phyloP scores from a whole-genome alignment of 2,329 filamentous ascomycete genomes.

The Penicillium verrucosum region DNA sequence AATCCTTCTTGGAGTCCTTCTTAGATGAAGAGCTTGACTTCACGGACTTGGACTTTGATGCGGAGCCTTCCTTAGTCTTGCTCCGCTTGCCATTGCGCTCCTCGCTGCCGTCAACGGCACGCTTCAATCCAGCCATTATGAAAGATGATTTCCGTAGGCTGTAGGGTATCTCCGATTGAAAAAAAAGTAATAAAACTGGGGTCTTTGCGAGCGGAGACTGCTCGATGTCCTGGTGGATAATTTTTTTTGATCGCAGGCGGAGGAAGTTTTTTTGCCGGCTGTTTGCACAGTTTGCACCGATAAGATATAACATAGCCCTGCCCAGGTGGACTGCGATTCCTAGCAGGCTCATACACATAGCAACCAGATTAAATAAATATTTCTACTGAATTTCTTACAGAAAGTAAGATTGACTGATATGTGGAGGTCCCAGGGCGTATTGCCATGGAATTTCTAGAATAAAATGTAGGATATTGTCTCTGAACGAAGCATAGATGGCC shows the following conservation, averaged over 20 bases:
- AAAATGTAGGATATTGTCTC: not conserved
- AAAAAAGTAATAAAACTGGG: slow-evolving; percentile 9
- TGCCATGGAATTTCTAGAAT: not conserved
- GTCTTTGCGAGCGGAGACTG: slow-evolving; percentile 19
- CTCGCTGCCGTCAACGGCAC: slow-evolving; percentile 37
- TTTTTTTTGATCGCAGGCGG: slow-evolving; percentile 34
- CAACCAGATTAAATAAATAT: not conserved
- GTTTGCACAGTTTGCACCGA: slow-evolving; percentile 33
- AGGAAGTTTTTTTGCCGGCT: slow-evolving; percentile 32
- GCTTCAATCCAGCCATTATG: slow-evolving; percentile 43
- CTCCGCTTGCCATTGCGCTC: slow-evolving; percentile 42
- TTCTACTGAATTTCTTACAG: not conserved
- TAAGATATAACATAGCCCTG: slow-evolving; percentile 17
- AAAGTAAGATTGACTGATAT: not conserved
- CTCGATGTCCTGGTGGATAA: slow-evolving; percentile 25
- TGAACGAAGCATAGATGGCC: not conserved
- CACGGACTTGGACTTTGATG: slow-evolving; percentile 27
- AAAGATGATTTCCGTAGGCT: slow-evolving; percentile 10
- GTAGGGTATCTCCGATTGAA: slow-evolving; percentile 5
- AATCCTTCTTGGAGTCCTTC: slow-evolving; percentile 27
- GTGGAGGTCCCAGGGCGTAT: not conserved
- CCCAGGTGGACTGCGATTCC: not conserved
- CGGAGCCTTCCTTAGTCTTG: slow-evolving; percentile 34
- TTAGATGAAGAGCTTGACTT: slow-evolving; percentile 18
- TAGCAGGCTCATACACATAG: not conserved